phyloP scores from a whole-genome alignment of 2,329 filamentous ascomycete species.

The Plenodomus lindquistii region DNA sequence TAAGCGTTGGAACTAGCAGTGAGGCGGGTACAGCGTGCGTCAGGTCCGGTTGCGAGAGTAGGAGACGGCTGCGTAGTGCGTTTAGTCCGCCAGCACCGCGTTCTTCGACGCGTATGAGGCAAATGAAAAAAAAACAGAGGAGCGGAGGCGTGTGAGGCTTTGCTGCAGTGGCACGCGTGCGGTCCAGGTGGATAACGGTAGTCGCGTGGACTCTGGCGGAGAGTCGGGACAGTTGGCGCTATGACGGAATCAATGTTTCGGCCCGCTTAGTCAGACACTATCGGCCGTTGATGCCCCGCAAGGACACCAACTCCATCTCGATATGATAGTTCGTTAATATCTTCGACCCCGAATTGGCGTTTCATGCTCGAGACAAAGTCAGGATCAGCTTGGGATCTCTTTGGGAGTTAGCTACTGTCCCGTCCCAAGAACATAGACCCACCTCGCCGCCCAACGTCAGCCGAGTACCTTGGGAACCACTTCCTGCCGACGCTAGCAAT shows the following conservation, averaged over 20 bases:
- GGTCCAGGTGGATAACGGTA: slow-evolving; percentile 1
- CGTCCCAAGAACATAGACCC: too few relatives aligned
- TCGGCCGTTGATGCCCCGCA: not conserved
- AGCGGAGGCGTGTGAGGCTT: not conserved
- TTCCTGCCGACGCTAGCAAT: too few relatives aligned
- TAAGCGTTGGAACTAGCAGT: slow-evolving; percentile 3
- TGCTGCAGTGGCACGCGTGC: slow-evolving; percentile 10
- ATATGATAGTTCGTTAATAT: too few relatives aligned
- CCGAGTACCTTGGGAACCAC: too few relatives aligned
- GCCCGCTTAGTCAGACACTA: slow-evolving; percentile 12
- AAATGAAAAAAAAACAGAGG: slow-evolving; percentile 1
- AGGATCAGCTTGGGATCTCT: too few relatives aligned
- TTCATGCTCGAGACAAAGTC: not conserved
- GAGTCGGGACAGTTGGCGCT: slow-evolving; percentile 14
- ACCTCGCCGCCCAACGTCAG: too few relatives aligned
- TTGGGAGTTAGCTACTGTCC: too few relatives aligned
- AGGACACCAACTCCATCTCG: not conserved
- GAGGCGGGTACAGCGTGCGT: slow-evolving; percentile 5
- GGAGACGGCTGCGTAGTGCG: not conserved
- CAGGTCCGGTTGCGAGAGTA: not conserved
- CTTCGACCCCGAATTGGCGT: too few relatives aligned
- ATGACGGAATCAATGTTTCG: slow-evolving; percentile 11
- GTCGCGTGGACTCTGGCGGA: slow-evolving; percentile 16
- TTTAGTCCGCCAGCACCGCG: not conserved
- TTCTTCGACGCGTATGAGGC: not conserved